These are phyloP conservation scores for Camelina sativa DNA, from an alignment of 345 rosid species.

Conservation along the genomic window DNA sequence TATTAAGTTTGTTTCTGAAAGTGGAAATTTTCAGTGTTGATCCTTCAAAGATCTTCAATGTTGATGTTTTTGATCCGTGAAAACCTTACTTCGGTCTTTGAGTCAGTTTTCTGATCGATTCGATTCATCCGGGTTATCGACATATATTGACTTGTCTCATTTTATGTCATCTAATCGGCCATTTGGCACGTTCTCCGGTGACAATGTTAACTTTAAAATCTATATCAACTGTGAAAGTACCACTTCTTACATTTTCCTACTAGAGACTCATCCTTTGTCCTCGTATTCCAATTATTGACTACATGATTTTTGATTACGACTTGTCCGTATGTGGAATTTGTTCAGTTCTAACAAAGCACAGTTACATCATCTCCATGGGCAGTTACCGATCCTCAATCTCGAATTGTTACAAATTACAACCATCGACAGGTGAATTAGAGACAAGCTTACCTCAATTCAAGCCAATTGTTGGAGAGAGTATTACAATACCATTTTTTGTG, in stretches of 20 bases:
- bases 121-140: neutral
- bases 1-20: neutral
- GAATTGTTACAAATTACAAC: neutral
- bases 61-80: neutral
- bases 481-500: neutral
- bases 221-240: neutral
- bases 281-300: no score
- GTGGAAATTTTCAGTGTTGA: slow-evolving; percentile 12
- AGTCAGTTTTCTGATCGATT: neutral
- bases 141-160: neutral
- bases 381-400: neutral
- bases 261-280: neutral
- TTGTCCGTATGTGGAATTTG: neutral
- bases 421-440: neutral
- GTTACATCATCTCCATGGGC: neutral
- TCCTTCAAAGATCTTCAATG: neutral
- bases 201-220: neutral
- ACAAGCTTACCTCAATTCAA: neutral
- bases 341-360: neutral
- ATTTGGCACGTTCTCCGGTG: neutral
- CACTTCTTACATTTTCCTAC: neutral
- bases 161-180: neutral
- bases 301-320: neutral
- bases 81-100: neutral
- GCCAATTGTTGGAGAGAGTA: neutral